phyloP scores from a whole-genome alignment of 805 yeast species.

The Metschnikowia proteae region DNA sequence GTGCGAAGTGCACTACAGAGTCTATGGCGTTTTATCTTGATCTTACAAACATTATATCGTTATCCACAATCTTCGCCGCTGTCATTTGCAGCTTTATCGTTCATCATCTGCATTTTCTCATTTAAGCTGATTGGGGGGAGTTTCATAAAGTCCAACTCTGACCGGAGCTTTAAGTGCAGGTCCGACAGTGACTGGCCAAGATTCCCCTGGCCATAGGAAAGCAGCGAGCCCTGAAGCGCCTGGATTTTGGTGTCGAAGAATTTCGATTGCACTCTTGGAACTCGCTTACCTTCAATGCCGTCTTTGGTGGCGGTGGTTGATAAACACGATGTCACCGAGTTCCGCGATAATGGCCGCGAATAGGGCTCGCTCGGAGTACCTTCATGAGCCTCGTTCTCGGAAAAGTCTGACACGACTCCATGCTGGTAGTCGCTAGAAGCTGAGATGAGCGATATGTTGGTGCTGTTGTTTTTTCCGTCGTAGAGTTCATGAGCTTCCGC shows the following conservation, averaged over 20 bases:
- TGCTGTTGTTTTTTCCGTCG: slow-evolving; percentile 9
- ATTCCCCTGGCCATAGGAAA: background rate
- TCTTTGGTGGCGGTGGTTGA: slow-evolving; percentile 74
- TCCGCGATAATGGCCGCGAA: slow-evolving; percentile 59
- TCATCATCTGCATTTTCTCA: slow-evolving; percentile 43
- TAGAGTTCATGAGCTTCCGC: background rate
- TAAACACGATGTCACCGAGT: slow-evolving; percentile 61
- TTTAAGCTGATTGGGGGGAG: slow-evolving; percentile 41
- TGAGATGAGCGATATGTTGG: slow-evolving; percentile 26
- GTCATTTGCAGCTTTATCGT: slow-evolving; percentile 5
- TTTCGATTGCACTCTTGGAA: slow-evolving; percentile 34
- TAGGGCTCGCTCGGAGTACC: slow-evolving; percentile 18
- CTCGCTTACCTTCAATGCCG: slow-evolving; percentile 61
- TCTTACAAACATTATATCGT: background rate
- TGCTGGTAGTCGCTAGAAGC: slow-evolving; percentile 26
- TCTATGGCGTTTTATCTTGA: background rate
- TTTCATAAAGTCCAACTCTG: slow-evolving; percentile 10
- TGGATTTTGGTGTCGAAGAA: background rate
- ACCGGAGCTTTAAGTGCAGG: background rate
- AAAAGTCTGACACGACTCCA: slow-evolving; percentile 6
- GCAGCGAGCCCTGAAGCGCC: background rate
- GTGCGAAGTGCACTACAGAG: background rate
- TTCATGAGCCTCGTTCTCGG: slow-evolving; percentile 8
- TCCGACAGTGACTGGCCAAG: background rate
- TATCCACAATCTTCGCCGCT: background rate